A percentile compares a stretch with the other conserved stretches of the same genome.
Evolutionary conservation across 129 eudicot species (phyloP).

Genomic region (Flaveria trinervia): DNA sequence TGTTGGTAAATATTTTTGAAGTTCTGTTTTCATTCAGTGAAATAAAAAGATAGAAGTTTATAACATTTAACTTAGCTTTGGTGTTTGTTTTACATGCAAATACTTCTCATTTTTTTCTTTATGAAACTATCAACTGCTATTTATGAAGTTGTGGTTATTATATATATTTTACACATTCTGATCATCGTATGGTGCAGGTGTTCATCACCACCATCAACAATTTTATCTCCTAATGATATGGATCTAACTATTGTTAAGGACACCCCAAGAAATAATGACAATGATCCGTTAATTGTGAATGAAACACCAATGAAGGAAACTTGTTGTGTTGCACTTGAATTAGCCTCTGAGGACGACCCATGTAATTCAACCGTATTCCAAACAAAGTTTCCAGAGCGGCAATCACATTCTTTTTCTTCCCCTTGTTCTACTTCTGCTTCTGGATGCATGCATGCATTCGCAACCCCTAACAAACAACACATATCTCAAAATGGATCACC

Average conservation of each 20-base stretch:
- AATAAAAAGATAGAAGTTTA: neutral
- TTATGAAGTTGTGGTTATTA: constrained; percentile 10
- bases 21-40: neutral
- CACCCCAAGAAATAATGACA: constrained; percentile 53
- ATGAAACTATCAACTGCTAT: constrained; percentile 13
- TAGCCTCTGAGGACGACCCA: constrained; percentile 44
- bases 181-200: constrained; percentile 49
- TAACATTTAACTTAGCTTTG: neutral
- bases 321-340: constrained; percentile 33
- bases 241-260: constrained; percentile 64
- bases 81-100: constrained; percentile 2
- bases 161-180: constrained; percentile 8
- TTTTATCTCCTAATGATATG: constrained; percentile 37
- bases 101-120: neutral
- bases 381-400: constrained; percentile 40
- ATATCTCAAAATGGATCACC: constrained; percentile 43
- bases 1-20: neutral
- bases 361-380: constrained; percentile 48
- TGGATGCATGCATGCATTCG: constrained; percentile 31
- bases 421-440: constrained; percentile 34
- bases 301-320: constrained; percentile 50
- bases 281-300: constrained; percentile 47
- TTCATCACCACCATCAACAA: constrained; percentile 34
- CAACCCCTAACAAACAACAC: constrained; percentile 53
- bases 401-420: constrained; percentile 26